These are phyloP conservation scores for Galerina marginata DNA, from an alignment of 768 basidiomycete genomes.

Conservation along the genomic window DNA sequence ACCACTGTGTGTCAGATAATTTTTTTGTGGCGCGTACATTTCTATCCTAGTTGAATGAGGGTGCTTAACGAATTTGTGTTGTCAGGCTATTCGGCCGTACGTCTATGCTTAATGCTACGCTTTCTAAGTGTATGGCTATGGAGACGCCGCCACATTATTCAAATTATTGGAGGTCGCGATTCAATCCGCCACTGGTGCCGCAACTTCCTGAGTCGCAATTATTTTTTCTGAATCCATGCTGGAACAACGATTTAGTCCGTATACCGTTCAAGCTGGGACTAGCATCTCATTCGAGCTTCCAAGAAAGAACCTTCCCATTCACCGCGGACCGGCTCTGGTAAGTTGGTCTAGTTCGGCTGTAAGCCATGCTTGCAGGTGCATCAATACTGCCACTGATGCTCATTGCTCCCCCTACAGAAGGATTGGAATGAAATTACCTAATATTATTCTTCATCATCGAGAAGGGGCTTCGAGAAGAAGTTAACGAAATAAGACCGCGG, in stretches of 20 bases:
- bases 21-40: conserved; percentile 8
- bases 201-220: no score
- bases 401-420: conserved; percentile 21
- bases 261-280: no score
- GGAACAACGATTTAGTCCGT: no score
- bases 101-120: no score
- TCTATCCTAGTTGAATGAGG: neutral
- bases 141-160: no score
- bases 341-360: neutral
- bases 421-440: conserved; percentile 14
- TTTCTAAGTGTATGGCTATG: no score
- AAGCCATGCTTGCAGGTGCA: conserved; percentile 11
- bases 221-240: no score
- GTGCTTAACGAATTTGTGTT: neutral
- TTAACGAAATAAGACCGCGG: conserved; percentile 20
- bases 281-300: neutral
- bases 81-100: no score
- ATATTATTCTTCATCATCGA: conserved; percentile 19
- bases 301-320: neutral
- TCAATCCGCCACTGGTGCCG: no score
- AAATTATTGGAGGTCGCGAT: no score
- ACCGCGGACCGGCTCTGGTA: conserved; percentile 3
- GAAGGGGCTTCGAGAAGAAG: conserved; percentile 20
- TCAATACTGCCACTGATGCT: conserved; percentile 6
- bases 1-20: conserved; percentile 12